phyloP scores from a whole-genome alignment of 2,329 filamentous ascomycete species.

The Fonsecaea pugnacius region DNA sequence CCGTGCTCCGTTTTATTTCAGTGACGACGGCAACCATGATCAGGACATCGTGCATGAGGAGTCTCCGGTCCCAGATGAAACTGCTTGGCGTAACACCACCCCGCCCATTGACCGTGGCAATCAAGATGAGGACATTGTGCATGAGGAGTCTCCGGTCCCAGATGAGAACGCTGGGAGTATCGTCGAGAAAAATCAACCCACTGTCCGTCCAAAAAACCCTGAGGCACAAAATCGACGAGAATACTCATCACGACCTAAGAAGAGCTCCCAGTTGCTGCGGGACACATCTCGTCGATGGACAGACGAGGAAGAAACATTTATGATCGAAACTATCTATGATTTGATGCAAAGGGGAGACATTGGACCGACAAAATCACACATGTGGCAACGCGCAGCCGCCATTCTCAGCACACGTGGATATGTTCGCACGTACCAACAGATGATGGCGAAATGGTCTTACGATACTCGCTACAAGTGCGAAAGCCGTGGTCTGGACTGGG shows the following conservation, averaged over 20 bases:
- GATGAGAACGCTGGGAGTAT: not conserved
- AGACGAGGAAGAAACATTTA: slow-evolving; percentile 9
- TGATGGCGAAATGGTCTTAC: slow-evolving; percentile 17
- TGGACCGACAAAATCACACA: not conserved
- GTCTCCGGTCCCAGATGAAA: not conserved
- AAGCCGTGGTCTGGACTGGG: slow-evolving; percentile 3
- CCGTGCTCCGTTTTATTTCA: not conserved
- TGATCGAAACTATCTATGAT: slow-evolving; percentile 13
- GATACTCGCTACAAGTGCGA: slow-evolving; percentile 15
- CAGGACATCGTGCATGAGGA: not conserved
- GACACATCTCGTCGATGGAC: not conserved
- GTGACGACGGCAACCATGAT: not conserved
- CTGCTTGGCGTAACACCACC: not conserved
- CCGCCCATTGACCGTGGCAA: not conserved
- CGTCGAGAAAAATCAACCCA: not conserved
- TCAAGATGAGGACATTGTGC: not conserved
- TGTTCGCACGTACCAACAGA: slow-evolving; percentile 6
- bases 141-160: slow-evolving; percentile 1
- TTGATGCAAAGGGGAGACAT: not conserved
- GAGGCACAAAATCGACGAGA: not conserved
- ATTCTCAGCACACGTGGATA: slow-evolving; percentile 2
- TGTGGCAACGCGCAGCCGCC: slow-evolving; percentile 12
- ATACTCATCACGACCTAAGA: not conserved
- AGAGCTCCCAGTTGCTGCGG: not conserved
- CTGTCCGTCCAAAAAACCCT: not conserved